Evolutionary conservation across 495 filamentous ascomycete species (phyloP), one percentile per base, ranked within the genome.

Genomic region (Pyrenula massariospora): DNA sequence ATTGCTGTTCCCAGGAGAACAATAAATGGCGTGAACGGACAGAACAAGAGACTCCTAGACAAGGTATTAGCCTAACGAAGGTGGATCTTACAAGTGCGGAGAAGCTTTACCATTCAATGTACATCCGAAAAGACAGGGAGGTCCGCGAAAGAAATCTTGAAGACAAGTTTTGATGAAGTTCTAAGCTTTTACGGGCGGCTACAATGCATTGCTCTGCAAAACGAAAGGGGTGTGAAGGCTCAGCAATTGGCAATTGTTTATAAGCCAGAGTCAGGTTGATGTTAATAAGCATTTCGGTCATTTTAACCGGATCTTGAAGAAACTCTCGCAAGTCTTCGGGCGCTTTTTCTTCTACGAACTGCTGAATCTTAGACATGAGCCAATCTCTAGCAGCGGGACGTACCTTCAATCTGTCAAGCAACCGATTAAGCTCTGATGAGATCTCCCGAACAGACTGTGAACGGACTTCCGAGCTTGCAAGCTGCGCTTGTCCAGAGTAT

Each of bases 21-120:
- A 24, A 58, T 54, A 23, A 58, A 58, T 31, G 57, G 57, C 3
- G 52, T 54, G 52, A 58, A 58, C 2, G 57, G 57, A 25, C 57
- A 58, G 24, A 58, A 55, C 21, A 50, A 48, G 8, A 58, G 52
- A 23, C 49, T 58, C 57, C 57, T 58, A 49, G 3, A 22, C 48
- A 22, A 22, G 8, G 1, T 42, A 15, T 15, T 22, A 42, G 2
- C 0, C 2, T 12, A 36, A 31, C 22, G 12, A 12, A 52, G 20
- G 21, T 31, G 19, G 24, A 3, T 12, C 19, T 11, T 20, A 42
- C 31, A 42, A 42, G 31, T 15, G 15, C 15, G 5, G 31, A 15
- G 31, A 42, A 15, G 2, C 22, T 24, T 8, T 54, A 58, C 57
- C 57, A 58, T 20, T 58, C 51, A 23, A 58, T 58, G 3, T 54